Evolutionary conservation across 163 green algal species (phyloP).

Genomic region (Trebouxia gelatinosa): DNA sequence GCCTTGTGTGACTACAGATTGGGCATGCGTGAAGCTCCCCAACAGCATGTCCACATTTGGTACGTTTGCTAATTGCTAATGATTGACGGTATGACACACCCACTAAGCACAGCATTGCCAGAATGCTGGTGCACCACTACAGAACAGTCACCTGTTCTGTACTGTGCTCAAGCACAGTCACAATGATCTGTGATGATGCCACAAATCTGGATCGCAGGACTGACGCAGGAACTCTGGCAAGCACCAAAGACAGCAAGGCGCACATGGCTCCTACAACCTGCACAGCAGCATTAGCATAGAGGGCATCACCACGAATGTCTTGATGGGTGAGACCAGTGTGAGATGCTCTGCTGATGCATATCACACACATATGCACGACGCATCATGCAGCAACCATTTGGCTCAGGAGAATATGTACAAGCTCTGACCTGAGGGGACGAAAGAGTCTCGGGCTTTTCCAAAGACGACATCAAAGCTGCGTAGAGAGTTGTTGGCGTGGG

Average conservation of each 20-base stretch:
- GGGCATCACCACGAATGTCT: neutral
- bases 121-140: too few relatives aligned
- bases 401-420: too few relatives aligned
- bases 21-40: too few relatives aligned
- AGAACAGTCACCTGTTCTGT: too few relatives aligned
- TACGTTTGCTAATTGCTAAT: too few relatives aligned
- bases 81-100: too few relatives aligned
- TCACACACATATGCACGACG: neutral
- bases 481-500: conserved; percentile 78
- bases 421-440: conserved; percentile 51
- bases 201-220: conserved; percentile 69
- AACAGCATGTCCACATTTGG: too few relatives aligned
- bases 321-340: neutral
- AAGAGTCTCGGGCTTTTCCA: conserved; percentile 64
- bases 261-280: conserved; percentile 60
- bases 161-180: too few relatives aligned
- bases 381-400: too few relatives aligned
- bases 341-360: neutral
- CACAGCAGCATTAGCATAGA: neutral
- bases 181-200: conserved; percentile 40
- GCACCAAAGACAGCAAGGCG: conserved; percentile 59
- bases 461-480: conserved; percentile 74
- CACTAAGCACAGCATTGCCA: too few relatives aligned
- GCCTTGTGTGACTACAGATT: too few relatives aligned
- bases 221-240: conserved; percentile 64